Evolutionary conservation across 495 filamentous ascomycete genomes (phyloP).

Genomic region (Xylaria longipes): DNA sequence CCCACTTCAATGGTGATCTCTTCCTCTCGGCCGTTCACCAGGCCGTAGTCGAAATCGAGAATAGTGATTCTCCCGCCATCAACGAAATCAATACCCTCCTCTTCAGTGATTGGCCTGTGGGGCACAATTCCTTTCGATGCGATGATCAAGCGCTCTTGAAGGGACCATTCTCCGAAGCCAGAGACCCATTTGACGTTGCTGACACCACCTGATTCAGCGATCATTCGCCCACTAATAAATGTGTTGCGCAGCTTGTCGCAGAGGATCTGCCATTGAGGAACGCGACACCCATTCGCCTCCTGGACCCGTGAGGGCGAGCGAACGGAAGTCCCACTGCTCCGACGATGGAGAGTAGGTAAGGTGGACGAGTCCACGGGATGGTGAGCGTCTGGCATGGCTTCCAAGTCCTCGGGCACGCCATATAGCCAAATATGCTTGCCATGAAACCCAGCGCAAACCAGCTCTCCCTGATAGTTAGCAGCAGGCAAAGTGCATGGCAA

Average conservation of each 20-base stretch:
- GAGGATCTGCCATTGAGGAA: slow-evolving; percentile 74
- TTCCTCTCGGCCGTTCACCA: slow-evolving; percentile 58
- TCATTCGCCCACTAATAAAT: slow-evolving; percentile 64
- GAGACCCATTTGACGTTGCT: slow-evolving; percentile 69
- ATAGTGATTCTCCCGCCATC: slow-evolving; percentile 81
- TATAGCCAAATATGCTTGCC: slow-evolving; percentile 80
- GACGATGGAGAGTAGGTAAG: slow-evolving; percentile 40
- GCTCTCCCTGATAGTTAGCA: slow-evolving; percentile 69
- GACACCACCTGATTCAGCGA: slow-evolving; percentile 62
- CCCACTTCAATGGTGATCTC: slow-evolving; percentile 79
- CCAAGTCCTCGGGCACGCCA: slow-evolving; percentile 76
- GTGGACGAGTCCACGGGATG: slow-evolving; percentile 38
- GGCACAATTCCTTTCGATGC: slow-evolving; percentile 78
- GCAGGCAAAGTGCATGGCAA: slow-evolving; percentile 73
- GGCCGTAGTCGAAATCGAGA: slow-evolving; percentile 73
- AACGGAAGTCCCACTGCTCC: slow-evolving; percentile 48
- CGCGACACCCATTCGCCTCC: slow-evolving; percentile 44
- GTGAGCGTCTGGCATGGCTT: slow-evolving; percentile 54
- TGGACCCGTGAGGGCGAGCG: slow-evolving; percentile 45
- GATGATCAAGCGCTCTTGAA: slow-evolving; percentile 69
- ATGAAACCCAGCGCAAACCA: slow-evolving; percentile 77
- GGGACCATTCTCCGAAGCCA: slow-evolving; percentile 49
- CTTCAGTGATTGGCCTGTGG: slow-evolving; percentile 63
- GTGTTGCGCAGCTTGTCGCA: slow-evolving; percentile 69
- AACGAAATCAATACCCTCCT: slow-evolving; percentile 77